These are phyloP conservation scores for Babesia gibsoni DNA, from an alignment of 169 alveolate species.

Conservation along the genomic window DNA sequence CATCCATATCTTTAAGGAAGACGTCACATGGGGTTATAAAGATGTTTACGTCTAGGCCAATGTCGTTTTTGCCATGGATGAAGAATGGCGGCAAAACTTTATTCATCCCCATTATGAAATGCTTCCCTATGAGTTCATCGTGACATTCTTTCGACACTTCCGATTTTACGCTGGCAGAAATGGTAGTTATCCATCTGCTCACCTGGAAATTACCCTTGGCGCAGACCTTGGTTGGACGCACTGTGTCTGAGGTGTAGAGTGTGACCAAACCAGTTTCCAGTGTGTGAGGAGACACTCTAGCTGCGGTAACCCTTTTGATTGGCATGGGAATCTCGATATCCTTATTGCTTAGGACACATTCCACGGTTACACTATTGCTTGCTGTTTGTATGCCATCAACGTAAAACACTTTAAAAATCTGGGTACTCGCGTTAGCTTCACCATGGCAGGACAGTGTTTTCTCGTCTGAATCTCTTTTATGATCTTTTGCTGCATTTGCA, in stretches of 20 bases:
- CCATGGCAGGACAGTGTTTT: no score
- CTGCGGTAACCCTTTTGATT: conserved; percentile 6
- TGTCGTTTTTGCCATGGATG: conserved; percentile 17
- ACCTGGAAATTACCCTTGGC: conserved; percentile 18
- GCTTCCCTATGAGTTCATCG: conserved; percentile 53
- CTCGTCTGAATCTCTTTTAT: no score
- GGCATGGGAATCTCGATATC: conserved; percentile 44
- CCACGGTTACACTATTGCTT: conserved; percentile 14
- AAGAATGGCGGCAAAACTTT: conserved; percentile 51
- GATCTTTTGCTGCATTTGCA: no score
- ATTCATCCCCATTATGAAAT: conserved; percentile 32
- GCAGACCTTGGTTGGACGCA: conserved; percentile 56
- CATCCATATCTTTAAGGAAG: conserved; percentile 40
- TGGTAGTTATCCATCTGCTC: conserved; percentile 58
- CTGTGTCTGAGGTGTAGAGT: conserved; percentile 46
- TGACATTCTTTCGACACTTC: background rate
- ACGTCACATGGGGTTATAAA: conserved; percentile 54
- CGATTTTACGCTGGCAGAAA: conserved; percentile 26
- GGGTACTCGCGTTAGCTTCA: conserved; percentile 34
- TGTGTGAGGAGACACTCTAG: conserved; percentile 44
- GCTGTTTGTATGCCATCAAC: conserved; percentile 32
- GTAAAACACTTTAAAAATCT: conserved; percentile 34
- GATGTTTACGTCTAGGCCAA: conserved; percentile 31
- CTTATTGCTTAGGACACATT: conserved; percentile 40
- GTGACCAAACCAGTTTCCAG: conserved; percentile 53